Conservation (phyloP, 805 yeast species). For the Millerozyma miso region DNA sequence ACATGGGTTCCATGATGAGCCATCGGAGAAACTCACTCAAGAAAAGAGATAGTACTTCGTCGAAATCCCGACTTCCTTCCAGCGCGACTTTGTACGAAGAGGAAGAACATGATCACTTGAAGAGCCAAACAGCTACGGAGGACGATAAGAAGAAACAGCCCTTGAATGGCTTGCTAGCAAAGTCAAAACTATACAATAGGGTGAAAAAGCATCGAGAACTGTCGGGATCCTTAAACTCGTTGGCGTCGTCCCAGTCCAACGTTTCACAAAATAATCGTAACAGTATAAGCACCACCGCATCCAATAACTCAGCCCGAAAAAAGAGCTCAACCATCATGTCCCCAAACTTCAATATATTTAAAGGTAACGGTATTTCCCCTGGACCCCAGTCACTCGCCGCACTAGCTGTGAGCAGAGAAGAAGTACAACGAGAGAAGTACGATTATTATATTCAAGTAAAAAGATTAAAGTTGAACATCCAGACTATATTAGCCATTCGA, state of each 20-base stretch:
- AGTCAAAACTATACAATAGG: constrained; percentile 33
- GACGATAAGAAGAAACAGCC: constrained; percentile 17
- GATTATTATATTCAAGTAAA: constrained; percentile 31
- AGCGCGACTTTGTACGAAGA: neutral
- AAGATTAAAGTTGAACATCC: constrained; percentile 14
- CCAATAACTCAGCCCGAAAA: constrained; percentile 15
- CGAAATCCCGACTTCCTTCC: constrained; percentile 18
- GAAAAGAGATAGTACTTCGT: constrained; percentile 6
- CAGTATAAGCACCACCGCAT: constrained; percentile 17
- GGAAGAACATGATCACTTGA: neutral
- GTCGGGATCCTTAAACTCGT: constrained; percentile 24
- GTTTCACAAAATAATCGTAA: constrained; percentile 21
- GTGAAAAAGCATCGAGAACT: constrained; percentile 36
- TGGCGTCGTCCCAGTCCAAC: constrained; percentile 13
- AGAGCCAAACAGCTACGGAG: constrained; percentile 5
- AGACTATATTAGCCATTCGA: constrained; percentile 10
- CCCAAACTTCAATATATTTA: constrained; percentile 5
- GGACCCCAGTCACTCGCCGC: constrained; percentile 10
- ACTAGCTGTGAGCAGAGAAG: constrained; percentile 18
- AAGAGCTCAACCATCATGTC: constrained; percentile 4
- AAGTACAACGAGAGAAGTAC: constrained; percentile 27
- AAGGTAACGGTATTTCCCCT: constrained; percentile 6
- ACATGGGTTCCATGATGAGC: neutral
- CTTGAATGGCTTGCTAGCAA: constrained; percentile 22
- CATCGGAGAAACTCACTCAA: constrained; percentile 2